A percentile compares a stretch with the other conserved stretches of the same genome.
phyloP scores from a whole-genome alignment of 1,284 basidiomycete species.

The Cronartium quercuum region DNA sequence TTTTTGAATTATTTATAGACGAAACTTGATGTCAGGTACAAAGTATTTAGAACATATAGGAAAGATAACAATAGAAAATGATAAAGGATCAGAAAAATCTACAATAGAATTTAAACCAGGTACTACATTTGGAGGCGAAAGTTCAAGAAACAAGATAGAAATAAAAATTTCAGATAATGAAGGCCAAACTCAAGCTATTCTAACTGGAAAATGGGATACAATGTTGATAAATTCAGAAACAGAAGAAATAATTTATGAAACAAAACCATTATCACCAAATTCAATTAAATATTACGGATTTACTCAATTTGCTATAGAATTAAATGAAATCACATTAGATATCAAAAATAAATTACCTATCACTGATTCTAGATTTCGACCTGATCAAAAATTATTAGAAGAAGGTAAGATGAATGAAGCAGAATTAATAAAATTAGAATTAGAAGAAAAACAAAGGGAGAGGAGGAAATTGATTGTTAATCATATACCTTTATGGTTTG shows the following conservation, averaged over 20 bases:
- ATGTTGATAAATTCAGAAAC: constrained; percentile 42
- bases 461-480: constrained; percentile 51
- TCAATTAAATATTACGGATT: constrained; percentile 73
- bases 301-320: constrained; percentile 67
- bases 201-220: constrained; percentile 39
- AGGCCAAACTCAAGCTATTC: constrained; percentile 40
- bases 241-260: constrained; percentile 8
- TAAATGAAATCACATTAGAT: constrained; percentile 63
- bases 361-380: constrained; percentile 76
- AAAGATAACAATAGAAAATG: constrained; percentile 67
- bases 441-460: constrained; percentile 59
- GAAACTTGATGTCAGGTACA: constrained; percentile 80
- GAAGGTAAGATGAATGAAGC: constrained; percentile 69
- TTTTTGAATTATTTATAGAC: constrained; percentile 40
- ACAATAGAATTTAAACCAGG: constrained; percentile 74
- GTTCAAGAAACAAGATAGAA: constrained; percentile 38
- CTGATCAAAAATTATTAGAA: constrained; percentile 80
- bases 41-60: constrained; percentile 74
- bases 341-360: constrained; percentile 56
- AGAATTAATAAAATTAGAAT: constrained; percentile 64
- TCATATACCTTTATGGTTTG: constrained; percentile 16
- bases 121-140: constrained; percentile 46
- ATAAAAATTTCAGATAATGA: constrained; percentile 26
- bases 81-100: constrained; percentile 56
- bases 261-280: constrained; percentile 1